A percentile compares a stretch with the other conserved stretches of the same genome.
Evolutionary conservation across 176 grass and related monocot species (phyloP).

Genomic region (Bonia amplexicaulis): DNA sequence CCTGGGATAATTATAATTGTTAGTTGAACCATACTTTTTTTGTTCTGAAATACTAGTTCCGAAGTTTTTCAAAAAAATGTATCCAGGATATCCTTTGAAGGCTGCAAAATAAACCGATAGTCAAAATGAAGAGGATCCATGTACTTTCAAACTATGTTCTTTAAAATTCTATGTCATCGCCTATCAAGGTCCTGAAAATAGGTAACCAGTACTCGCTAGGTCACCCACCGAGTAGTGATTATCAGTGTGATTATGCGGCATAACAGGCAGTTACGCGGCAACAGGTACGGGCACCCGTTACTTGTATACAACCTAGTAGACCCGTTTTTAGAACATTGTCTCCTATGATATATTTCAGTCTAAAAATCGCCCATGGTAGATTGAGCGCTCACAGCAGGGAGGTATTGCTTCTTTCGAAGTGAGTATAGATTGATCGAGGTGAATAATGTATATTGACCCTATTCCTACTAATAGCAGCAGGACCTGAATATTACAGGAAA

Average conservation of each 20-base stretch:
- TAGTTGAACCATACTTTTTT: background rate
- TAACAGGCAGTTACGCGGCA: no score
- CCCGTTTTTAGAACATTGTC: no score
- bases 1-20: constrained; percentile 27
- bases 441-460: background rate
- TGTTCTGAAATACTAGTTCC: background rate
- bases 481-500: background rate
- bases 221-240: no score
- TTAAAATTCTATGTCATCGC: background rate
- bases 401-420: background rate
- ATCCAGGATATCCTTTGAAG: background rate
- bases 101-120: background rate
- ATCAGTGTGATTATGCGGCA: no score
- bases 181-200: background rate
- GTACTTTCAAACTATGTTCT: background rate
- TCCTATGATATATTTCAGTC: background rate
- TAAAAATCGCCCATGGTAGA: background rate
- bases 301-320: no score
- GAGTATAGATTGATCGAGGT: background rate
- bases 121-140: background rate
- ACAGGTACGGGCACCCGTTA: no score
- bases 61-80: background rate
- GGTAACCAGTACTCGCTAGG: no score
- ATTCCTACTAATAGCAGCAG: background rate
- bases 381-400: background rate